phyloP scores from a whole-genome alignment of 441 rosid species.

The Flueggea neowawraea region DNA sequence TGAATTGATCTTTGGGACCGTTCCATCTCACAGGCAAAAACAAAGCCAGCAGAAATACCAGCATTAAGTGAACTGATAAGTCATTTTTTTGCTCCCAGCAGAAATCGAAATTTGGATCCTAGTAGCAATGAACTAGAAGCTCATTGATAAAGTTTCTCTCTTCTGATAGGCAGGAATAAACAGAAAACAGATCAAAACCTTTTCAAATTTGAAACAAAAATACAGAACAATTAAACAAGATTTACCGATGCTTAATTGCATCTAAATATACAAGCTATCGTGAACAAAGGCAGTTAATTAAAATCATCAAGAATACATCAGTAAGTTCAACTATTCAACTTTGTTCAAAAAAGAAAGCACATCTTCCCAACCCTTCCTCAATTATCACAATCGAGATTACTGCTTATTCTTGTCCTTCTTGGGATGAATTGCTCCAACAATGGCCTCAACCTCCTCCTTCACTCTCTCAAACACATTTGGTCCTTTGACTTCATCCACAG shows the following conservation, averaged over 20 bases:
- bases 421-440: slow-evolving; percentile 38
- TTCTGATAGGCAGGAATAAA: not conserved
- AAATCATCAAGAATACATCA: slow-evolving; percentile 6
- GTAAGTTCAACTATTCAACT: not conserved
- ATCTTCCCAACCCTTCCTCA: slow-evolving; percentile 3
- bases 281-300: not conserved
- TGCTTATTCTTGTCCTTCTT: slow-evolving; percentile 29
- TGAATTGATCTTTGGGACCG: too few relatives aligned
- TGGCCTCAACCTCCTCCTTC: slow-evolving; percentile 58
- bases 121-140: too few relatives aligned
- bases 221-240: not conserved
- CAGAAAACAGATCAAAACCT: not conserved
- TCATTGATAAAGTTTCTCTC: too few relatives aligned
- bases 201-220: slow-evolving; percentile 1
- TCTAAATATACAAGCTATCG: too few relatives aligned
- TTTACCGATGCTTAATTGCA: too few relatives aligned
- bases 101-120: too few relatives aligned
- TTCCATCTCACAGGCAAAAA: too few relatives aligned
- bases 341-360: not conserved
- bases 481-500: slow-evolving; percentile 44
- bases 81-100: too few relatives aligned
- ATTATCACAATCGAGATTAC: slow-evolving; percentile 9
- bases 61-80: too few relatives aligned
- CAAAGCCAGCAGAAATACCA: too few relatives aligned
- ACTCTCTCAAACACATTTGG: slow-evolving; percentile 47